Base-by-base conservation (phyloP, 768 basidiomycete species). In the Podaxis carcinomalis region DNA sequence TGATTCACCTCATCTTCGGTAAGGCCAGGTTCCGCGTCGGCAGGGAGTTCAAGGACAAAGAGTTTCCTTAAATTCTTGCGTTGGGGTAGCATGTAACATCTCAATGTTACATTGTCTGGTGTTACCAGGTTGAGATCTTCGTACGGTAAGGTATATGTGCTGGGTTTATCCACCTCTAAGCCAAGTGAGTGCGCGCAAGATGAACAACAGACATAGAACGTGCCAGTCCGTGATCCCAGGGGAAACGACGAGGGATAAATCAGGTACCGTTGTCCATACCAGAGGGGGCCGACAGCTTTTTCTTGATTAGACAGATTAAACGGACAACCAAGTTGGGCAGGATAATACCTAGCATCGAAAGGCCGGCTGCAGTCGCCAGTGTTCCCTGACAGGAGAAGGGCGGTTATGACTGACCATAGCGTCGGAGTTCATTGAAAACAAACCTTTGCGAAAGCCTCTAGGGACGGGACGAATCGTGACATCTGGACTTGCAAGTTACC, bases 231-330 rank as follows among this genome's bases (percentile, higher is more conserved):
- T 25, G 93, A 93, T 1, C 93, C 93, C 4, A 86, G 82, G 25
- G 81, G 81, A 57, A 92, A 88, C 6, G 88, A 87, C 16, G 92
- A 88, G 0, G 95, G 95, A 71, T 96, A 98, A 70, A 98, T 95
- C 56, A 98, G 78, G 66, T 83, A 89, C 69, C 88, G 89, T 71
- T 98, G 95, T 28, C 90, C 92, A 65, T 90, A 89, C 73, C 90
- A 94, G 14, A 93, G 80, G 37, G 94, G 79, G 9, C 89, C 87
- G 53, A 82, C 82, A 61, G n/a, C 86, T 90, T 91, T 65, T 0
- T 40, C 21, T 58, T 27, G 9, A 44, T 11, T 39, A 46, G 5
- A 60, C 40, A 50, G 36, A 58, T 49, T 28, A 23, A 39, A 37
- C 21, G 27, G 57, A 68, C 51, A 60, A 60, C 32, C 40, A 36